Base-by-base conservation (phyloP, 495 filamentous ascomycete species). In the Neurospora africana region DNA sequence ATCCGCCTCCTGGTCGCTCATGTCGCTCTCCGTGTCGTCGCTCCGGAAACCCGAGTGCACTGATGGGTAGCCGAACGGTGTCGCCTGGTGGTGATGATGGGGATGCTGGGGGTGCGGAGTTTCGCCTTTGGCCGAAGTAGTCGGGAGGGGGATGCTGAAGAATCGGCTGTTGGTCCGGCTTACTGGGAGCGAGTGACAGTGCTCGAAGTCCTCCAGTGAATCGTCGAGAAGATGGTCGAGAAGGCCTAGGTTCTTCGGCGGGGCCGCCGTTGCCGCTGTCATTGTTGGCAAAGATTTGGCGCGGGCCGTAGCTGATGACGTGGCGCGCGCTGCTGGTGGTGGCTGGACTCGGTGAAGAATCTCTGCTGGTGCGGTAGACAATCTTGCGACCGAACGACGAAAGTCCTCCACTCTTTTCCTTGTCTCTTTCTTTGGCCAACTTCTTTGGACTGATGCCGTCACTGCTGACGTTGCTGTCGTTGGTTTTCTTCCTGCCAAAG, bases 21-120 rank as follows among this genome's bases (percentile, higher is more conserved):
- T 71, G 72, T 81, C 79, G 73, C 82, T 82, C 69, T 77, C 74
- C 75, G 68, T 74, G 69, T 76, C 72, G 71, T 84, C 82, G 75
- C 78, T 91, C 76, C 89, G 87, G 83, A 93, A 93, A 58, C 90
- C 92, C 67, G 91, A 93, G 82, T 92, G 91, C 78, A 91, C 87
- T 35, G 90, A 90, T 19, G 90, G 92, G 70, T 91, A 82, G 47
- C 84, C 84, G 76, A 89, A 88, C 76, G 86, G 87, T 86, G 47
- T 83, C 81, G 30, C 37, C 21, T 39, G 53, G 13, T 68, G 71
- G 30, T 47, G 61, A 61, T 17, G 53, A 61, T 71, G 75, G 69
- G 43, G 68, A 65, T 71, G 47, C 13, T 71, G 21, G 74, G 82
- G 82, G 71, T 69, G 53, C 53, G 53, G 53, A 33, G 53, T 65